Evolutionary conservation across 352 stramenopile species (phyloP), one percentile per base, ranked within the genome.

Genomic region (Phytophthora pisi): DNA sequence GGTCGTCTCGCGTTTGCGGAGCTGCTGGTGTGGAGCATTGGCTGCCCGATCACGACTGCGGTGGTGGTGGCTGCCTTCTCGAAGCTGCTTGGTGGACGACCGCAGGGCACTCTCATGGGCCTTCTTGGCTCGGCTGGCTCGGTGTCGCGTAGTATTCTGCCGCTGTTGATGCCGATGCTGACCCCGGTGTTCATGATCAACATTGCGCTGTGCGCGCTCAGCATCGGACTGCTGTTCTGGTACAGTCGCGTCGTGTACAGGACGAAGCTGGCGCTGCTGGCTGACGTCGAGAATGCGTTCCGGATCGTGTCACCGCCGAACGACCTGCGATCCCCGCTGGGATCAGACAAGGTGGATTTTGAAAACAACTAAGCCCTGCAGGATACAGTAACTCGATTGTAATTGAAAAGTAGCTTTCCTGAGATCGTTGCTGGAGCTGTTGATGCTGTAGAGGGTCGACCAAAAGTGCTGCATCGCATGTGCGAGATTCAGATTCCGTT

Each of bases 11-110:
- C 69, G 6, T 26, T 91, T 45, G 81, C 80, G 0, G 82, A 92
- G 61, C 59, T 92, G n/a, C 77, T 92, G 40, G 82, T 94, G 11
- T 94, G 86, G 86, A 92, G 84, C 52, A 88, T 94, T 30, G 86
- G 86, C 16, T 92, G 84, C 45, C 86, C 86, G 5, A 91, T 92
- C 63, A 91, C 82, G 16, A 92, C 86, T 2, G 84, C 86, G 0
- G 86, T 92, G 20, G 82, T 88, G 13, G 77, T 94, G 11, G 82
- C 84, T 18, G 84, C 86, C 2, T 94, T 92, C 51, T 92, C 84
- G 31, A 92, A 92, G 54, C 54, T 93, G n/a, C 74, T 95, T 15
- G 86, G 84, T 18, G 78, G 80, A 28, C 79, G 85, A 23, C 86
- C 85, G 5, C 86, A 95, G 66, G 86, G 86, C 42, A 95, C 84